Percentiles rank a stretch among this genome's conserved stretches.
Evolutionary conservation across 2,329 filamentous ascomycete genomes (phyloP).

Genomic region (Onygenales sp.): DNA sequence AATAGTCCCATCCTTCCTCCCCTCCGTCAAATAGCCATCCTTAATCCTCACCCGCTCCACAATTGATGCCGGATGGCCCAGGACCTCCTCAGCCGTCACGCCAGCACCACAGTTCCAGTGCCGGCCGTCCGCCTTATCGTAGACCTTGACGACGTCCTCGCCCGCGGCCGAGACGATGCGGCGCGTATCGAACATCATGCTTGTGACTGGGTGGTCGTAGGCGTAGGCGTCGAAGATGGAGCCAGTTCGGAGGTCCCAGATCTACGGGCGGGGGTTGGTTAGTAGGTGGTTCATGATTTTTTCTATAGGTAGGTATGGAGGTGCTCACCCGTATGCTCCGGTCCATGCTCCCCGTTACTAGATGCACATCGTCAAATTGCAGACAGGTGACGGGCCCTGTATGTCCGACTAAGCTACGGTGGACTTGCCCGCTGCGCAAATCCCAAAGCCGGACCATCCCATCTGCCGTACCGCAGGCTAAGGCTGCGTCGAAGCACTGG

Average conservation of each 20-base stretch:
- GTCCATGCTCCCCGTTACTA: constrained; percentile 88
- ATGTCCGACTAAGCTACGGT: constrained; percentile 88
- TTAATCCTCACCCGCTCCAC: constrained; percentile 84
- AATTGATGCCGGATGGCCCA: constrained; percentile 53
- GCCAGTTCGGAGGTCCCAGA: constrained; percentile 95
- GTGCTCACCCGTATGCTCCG: constrained; percentile 82
- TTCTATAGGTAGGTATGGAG: not conserved
- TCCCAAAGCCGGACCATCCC: constrained; percentile 97
- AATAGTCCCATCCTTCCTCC: constrained; percentile 74
- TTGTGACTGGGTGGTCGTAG: constrained; percentile 82
- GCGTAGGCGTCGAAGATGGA: constrained; percentile 94
- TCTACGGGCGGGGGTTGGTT: constrained; percentile 46
- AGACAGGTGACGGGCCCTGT: constrained; percentile 89
- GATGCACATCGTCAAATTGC: constrained; percentile 91
- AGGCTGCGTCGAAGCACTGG: constrained; percentile 90
- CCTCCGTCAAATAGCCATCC: constrained; percentile 90
- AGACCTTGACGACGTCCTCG: constrained; percentile 92
- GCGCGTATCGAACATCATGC: constrained; percentile 93
- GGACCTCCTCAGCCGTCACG: constrained; percentile 54
- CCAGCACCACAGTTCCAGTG: constrained; percentile 96
- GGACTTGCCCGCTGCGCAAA: constrained; percentile 91
- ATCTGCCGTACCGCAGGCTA: constrained; percentile 93
- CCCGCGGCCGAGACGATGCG: constrained; percentile 84
- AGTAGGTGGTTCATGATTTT: not conserved
- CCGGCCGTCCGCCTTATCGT: constrained; percentile 90